Evolutionary conservation across 106 monocot species (phyloP), one percentile per base, ranked within the genome.

Genomic region (Triglochin maritima): DNA sequence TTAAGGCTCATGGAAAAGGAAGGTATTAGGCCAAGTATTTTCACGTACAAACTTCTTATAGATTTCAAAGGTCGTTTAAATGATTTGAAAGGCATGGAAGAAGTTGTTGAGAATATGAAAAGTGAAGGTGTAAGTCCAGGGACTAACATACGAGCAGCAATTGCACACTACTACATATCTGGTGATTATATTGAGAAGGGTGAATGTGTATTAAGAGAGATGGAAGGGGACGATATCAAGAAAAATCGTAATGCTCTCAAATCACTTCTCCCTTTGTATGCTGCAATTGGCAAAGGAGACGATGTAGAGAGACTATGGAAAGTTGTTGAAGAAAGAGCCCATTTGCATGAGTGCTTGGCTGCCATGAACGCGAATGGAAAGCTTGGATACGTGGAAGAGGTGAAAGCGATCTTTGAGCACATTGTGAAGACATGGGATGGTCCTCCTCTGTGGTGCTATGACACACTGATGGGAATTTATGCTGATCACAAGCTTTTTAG

Each of bases 281-380:
- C 84, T 46, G 4, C 79, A 16, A 72, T 84, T 47, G 63, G 67
- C 48, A 81, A 76, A 61, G 75, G 66, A 59, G 74, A 79, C 53
- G 84, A 90, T 60, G 83, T 86, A 17, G 74, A 48, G 16, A 83
- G 90, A 59, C n/a, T 90, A n/a, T 90, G 90, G 90, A 77, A 81
- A 8, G 50, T 70, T 0, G 81, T 76, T 15, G 71, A 78, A 17
- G 59, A 63, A 12, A 63, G 70, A 11, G 74, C 81, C 46, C 72
- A 54, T 17, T 5, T 73, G 4, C 81, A 84, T 0, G 86, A 90
- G 46, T 78, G 47, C 56, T 44, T 64, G 29, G 79, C 81, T 60
- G 86, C 84, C 16, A 86, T 90, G 43, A 66, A 81, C 59, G 83
- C 86, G 16, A 86, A 74, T 73, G 90, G 86, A 8, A 79, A 86